A percentile compares a stretch with the other conserved stretches of the same genome.
Conservation (phyloP, 148 eudicot genomes). For the Persicaria maculosa region DNA sequence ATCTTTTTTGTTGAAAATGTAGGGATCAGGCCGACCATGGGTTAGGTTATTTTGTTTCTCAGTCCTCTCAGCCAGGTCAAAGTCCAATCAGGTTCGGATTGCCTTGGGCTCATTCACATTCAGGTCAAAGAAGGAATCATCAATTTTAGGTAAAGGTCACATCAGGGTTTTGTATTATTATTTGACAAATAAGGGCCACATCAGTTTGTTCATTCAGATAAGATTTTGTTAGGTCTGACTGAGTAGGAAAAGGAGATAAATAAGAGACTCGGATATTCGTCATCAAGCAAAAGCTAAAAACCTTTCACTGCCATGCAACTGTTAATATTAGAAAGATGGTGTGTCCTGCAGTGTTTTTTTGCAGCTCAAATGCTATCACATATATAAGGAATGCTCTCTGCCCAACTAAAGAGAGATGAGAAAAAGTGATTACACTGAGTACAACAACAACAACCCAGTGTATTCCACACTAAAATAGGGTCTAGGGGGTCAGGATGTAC, state of each 20-base stretch:
- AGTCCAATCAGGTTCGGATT: background rate
- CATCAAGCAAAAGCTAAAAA: background rate
- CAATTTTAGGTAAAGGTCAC: background rate
- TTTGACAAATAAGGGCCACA: too few species aligned
- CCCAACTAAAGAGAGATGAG: background rate
- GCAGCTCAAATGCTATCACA: too few species aligned
- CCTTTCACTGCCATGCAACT: background rate
- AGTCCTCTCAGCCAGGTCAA: background rate
- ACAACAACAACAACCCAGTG: too few species aligned
- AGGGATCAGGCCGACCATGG: background rate
- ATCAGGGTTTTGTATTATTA: background rate
- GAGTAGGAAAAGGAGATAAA: too few species aligned
- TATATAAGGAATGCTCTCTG: background rate
- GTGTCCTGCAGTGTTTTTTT: too few species aligned
- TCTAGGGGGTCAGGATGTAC: too few species aligned
- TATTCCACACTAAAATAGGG: too few species aligned
- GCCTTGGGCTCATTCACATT: background rate
- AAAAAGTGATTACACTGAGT: too few species aligned
- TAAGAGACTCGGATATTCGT: too few species aligned
- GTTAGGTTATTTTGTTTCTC: background rate
- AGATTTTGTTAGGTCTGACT: too few species aligned
- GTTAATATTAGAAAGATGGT: too few species aligned
- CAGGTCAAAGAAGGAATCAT: background rate
- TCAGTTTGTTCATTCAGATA: too few species aligned
- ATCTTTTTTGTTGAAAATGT: background rate